These are phyloP conservation scores for Multifurca ochricompacta DNA, from an alignment of 768 basidiomycete species.

Conservation along the genomic window DNA sequence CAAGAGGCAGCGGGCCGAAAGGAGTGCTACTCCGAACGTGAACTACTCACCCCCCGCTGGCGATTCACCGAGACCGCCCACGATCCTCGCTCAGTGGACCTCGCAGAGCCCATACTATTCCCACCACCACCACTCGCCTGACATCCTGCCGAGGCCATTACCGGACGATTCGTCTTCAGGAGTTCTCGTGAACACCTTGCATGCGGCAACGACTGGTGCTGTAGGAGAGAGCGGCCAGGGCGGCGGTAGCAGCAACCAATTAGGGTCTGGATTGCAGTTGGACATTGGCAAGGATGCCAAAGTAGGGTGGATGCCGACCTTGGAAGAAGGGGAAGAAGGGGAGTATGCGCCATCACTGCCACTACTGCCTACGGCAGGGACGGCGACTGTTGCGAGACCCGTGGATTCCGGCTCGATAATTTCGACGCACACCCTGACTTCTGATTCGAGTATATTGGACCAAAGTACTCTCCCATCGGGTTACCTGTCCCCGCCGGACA, in stretches of 20 bases:
- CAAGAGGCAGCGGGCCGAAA: conserved; percentile 36
- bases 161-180: conserved; percentile 7
- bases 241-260: no score
- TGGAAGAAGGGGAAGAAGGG: neutral
- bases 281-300: neutral
- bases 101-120: conserved; percentile 7
- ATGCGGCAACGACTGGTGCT: no score
- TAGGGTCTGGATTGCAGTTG: neutral
- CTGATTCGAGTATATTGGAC: conserved; percentile 1
- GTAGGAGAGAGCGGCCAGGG: neutral
- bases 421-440: conserved; percentile 4
- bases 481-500: conserved; percentile 34
- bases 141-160: conserved; percentile 23
- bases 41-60: conserved; percentile 22
- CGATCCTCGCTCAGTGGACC: conserved; percentile 23
- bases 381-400: no score
- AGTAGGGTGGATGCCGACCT: neutral
- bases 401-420: neutral
- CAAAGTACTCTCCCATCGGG: conserved; percentile 20
- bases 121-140: conserved; percentile 25
- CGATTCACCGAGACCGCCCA: conserved; percentile 28
- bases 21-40: conserved; percentile 24
- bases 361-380: no score
- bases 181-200: neutral
- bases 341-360: neutral